These are phyloP conservation scores for Ophiognomonia clavigignenti-juglandacearum DNA, from an alignment of 2,329 filamentous ascomycete species.

Conservation along the genomic window DNA sequence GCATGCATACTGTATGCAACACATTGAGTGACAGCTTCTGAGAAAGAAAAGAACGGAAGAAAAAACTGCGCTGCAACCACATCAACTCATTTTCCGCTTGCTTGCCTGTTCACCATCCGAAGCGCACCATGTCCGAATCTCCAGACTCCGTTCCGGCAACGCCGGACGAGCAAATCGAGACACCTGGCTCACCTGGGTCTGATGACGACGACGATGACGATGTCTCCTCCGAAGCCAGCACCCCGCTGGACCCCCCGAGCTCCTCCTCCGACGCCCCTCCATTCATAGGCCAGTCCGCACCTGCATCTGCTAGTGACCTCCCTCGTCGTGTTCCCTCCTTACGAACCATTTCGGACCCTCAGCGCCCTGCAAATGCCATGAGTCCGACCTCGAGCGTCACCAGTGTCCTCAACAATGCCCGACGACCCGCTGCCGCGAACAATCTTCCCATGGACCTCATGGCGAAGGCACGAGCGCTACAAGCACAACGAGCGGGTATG, in stretches of 20 bases:
- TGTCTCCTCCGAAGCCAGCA: constrained; percentile 41
- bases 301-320: constrained; percentile 22
- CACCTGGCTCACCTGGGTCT: constrained; percentile 39
- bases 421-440: constrained; percentile 43
- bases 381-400: constrained; percentile 79
- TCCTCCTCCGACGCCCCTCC: constrained; percentile 22
- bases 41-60: too few relatives aligned
- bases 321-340: constrained; percentile 53
- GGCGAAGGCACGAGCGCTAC: constrained; percentile 32
- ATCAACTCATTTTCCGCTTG: too few relatives aligned
- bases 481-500: constrained; percentile 28
- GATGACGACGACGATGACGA: constrained; percentile 24
- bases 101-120: too few relatives aligned
- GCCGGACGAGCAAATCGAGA: constrained; percentile 39
- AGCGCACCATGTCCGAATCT: constrained; percentile 24
- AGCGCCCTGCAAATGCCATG: constrained; percentile 49
- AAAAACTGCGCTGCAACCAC: too few relatives aligned
- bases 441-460: constrained; percentile 36
- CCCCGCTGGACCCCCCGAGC: constrained; percentile 38
- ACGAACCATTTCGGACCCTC: constrained; percentile 55
- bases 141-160: constrained; percentile 36
- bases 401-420: constrained; percentile 65
- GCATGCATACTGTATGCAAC: too few relatives aligned
- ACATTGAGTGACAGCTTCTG: too few relatives aligned
- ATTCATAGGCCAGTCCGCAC: constrained; percentile 3